These are phyloP conservation scores for Diaporthe aspalathi DNA, from an alignment of 2,329 filamentous ascomycete genomes.

Conservation along the genomic window DNA sequence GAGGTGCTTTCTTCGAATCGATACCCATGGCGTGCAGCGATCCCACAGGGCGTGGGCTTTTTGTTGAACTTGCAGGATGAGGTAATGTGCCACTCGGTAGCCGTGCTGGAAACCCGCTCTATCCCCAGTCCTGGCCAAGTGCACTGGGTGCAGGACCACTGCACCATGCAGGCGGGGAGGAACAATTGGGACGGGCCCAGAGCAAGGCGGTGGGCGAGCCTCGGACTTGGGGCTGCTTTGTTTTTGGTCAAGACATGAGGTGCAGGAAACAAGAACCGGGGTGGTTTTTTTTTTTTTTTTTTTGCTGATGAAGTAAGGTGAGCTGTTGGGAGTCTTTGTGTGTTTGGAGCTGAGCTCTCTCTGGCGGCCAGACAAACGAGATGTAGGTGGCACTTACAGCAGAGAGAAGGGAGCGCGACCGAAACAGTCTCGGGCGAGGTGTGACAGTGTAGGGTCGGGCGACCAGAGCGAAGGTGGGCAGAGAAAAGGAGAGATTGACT, in stretches of 20 bases:
- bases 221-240: conserved; percentile 35
- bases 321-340: conserved; percentile 30
- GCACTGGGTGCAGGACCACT: conserved; percentile 35
- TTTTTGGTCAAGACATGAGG: conserved; percentile 41
- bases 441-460: conserved; percentile 22
- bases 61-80: conserved; percentile 37
- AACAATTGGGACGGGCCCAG: conserved; percentile 25
- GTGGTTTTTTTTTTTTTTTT: background rate
- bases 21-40: conserved; percentile 61
- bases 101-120: conserved; percentile 34
- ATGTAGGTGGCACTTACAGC: conserved; percentile 38
- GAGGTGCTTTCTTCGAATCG: conserved; percentile 69
- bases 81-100: conserved; percentile 40
- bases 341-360: conserved; percentile 32
- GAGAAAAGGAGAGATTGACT: conserved; percentile 4
- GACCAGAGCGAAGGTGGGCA: background rate
- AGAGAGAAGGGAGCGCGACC: conserved; percentile 20
- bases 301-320: conserved; percentile 34
- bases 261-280: conserved; percentile 33
- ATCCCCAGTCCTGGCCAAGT: conserved; percentile 36
- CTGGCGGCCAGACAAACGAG: background rate
- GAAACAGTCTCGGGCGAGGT: conserved; percentile 30
- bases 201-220: conserved; percentile 31
- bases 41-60: conserved; percentile 39
- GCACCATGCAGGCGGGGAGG: conserved; percentile 38